Conservation (phyloP, 306 rosid species). For the Boehmeria nivea region DNA sequence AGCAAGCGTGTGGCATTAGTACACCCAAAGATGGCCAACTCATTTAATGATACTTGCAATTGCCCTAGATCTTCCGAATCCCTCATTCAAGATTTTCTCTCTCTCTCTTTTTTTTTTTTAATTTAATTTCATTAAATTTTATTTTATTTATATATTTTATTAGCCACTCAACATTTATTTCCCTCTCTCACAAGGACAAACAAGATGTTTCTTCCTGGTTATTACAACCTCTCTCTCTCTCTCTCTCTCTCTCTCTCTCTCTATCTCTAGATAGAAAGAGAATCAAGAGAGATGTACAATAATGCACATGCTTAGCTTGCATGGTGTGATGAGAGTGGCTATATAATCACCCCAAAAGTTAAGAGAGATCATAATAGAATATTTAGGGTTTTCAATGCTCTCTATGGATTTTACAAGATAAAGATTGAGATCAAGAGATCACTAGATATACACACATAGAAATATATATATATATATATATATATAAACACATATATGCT, state of each 20-base stretch:
- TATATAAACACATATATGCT: too few species aligned
- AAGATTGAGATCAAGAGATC: not conserved
- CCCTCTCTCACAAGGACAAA: constrained; percentile 28
- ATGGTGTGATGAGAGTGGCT: constrained; percentile 28
- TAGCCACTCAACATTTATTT: constrained; percentile 2
- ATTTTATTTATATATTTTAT: not conserved
- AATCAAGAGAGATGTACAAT: not conserved
- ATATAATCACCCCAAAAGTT: not conserved
- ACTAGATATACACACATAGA: too few species aligned
- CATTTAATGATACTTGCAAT: constrained; percentile 46
- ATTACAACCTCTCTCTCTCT: constrained; percentile 15
- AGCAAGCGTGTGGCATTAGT: constrained; percentile 38
- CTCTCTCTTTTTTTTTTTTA: not conserved
- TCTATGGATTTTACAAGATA: not conserved
- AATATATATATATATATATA: too few species aligned
- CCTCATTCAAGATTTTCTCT: constrained; percentile 3
- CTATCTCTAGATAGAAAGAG: not conserved
- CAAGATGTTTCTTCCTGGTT: constrained; percentile 28
- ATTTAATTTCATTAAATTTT: not conserved
- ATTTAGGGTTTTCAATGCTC: not conserved
- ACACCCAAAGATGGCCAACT: constrained; percentile 43
- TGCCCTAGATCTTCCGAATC: constrained; percentile 61
- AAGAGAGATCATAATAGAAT: not conserved
- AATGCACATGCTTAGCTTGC: constrained; percentile 19
- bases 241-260: constrained; percentile 6